Evolutionary conservation across 2,329 filamentous ascomycete genomes (phyloP).

Genomic region (Coccinonectria pachysandricola): DNA sequence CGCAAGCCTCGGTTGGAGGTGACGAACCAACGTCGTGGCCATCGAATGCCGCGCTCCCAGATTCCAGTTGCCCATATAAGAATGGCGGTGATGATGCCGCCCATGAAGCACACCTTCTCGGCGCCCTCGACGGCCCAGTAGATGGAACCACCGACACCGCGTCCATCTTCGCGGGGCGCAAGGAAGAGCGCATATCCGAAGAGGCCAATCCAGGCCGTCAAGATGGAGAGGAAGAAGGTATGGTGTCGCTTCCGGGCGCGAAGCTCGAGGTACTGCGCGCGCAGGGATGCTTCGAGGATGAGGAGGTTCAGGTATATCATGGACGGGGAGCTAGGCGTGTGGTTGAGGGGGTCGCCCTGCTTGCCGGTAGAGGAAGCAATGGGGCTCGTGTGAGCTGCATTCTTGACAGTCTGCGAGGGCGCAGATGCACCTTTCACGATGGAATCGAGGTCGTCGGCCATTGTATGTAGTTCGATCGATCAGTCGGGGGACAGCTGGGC

Average conservation of each 20-base stretch:
- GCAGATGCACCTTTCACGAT: slow-evolving; percentile 83
- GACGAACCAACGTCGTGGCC: slow-evolving; percentile 84
- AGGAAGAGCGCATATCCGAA: slow-evolving; percentile 90
- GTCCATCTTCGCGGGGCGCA: slow-evolving; percentile 90
- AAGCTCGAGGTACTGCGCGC: slow-evolving; percentile 84
- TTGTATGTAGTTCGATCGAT: too few relatives aligned
- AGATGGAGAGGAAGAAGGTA: slow-evolving; percentile 77
- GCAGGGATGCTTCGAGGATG: slow-evolving; percentile 88
- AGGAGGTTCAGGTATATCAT: slow-evolving; percentile 98
- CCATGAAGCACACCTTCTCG: slow-evolving; percentile 86
- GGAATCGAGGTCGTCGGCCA: slow-evolving; percentile 68
- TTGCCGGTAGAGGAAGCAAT: slow-evolving; percentile 34
- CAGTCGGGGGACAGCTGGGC: too few relatives aligned
- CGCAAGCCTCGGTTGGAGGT: slow-evolving; percentile 83
- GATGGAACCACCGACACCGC: slow-evolving; percentile 80
- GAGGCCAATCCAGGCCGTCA: slow-evolving; percentile 69
- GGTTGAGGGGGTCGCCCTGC: slow-evolving; percentile 60
- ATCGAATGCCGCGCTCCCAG: slow-evolving; percentile 89
- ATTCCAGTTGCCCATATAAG: slow-evolving; percentile 92
- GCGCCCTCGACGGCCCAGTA: slow-evolving; percentile 92
- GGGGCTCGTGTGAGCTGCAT: slow-evolving; percentile 29
- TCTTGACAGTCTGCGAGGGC: slow-evolving; percentile 42
- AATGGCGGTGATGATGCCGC: slow-evolving; percentile 75
- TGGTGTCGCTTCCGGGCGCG: slow-evolving; percentile 83
- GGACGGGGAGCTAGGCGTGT: slow-evolving; percentile 79